Percentiles rank a stretch among this genome's conserved stretches.
phyloP scores from a whole-genome alignment of 2,329 filamentous ascomycete genomes.

The Fusarium poae region DNA sequence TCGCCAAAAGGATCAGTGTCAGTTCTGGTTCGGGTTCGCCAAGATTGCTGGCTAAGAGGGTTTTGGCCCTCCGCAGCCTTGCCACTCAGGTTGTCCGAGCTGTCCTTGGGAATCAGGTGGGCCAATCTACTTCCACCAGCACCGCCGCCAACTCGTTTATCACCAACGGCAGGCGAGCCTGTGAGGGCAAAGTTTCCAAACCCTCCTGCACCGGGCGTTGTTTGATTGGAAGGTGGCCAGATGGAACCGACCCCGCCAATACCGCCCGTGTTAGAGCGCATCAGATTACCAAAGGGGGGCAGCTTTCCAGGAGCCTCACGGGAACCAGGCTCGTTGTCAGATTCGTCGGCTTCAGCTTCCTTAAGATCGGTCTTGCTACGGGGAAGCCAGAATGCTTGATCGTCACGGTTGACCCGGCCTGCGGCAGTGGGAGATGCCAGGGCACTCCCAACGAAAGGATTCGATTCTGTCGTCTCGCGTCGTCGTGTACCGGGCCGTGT shows the following conservation, averaged over 20 bases:
- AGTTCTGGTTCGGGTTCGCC: constrained; percentile 72
- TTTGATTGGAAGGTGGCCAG: constrained; percentile 64
- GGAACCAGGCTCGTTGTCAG: constrained; percentile 56
- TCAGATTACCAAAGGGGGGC: constrained; percentile 60
- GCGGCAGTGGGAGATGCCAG: constrained; percentile 72
- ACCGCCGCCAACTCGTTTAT: constrained; percentile 80
- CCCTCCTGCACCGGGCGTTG: constrained; percentile 76
- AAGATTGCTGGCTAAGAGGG: constrained; percentile 60
- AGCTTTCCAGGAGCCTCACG: constrained; percentile 52
- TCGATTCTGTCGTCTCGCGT: constrained; percentile 82
- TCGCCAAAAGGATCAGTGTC: constrained; percentile 85
- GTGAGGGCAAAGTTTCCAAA: constrained; percentile 91
- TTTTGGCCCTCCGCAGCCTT: constrained; percentile 65
- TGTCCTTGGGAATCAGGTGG: constrained; percentile 84
- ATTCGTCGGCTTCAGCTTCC: constrained; percentile 67
- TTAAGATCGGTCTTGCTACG: constrained; percentile 67
- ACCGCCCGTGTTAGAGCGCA: constrained; percentile 68
- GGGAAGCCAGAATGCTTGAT: constrained; percentile 69
- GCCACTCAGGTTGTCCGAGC: constrained; percentile 70
- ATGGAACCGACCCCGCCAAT: constrained; percentile 60
- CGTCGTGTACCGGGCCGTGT: constrained; percentile 82
- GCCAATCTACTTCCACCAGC: constrained; percentile 87
- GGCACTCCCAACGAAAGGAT: constrained; percentile 66
- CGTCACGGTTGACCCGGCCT: constrained; percentile 73
- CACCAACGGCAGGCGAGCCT: constrained; percentile 67